Percentiles rank a stretch among this genome's conserved stretches.
Evolutionary conservation across 2,329 filamentous ascomycete species (phyloP).

Genomic region (Fusarium sp.): DNA sequence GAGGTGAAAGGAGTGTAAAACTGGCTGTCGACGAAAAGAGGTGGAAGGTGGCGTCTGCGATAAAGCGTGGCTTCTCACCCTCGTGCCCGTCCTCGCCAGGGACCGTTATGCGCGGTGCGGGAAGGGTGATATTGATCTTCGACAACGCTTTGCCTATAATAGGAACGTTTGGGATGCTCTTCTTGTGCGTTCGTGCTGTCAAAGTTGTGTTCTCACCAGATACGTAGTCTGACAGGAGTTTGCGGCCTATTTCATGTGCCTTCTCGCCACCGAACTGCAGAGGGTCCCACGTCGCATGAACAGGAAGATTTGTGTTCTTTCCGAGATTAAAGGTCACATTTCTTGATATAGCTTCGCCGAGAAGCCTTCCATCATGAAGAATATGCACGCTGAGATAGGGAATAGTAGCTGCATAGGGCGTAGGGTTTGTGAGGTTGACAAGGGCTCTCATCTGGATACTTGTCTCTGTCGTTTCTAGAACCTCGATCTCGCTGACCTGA

Average conservation of each 20-base stretch:
- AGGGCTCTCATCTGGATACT: slow-evolving; percentile 77
- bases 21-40: slow-evolving; percentile 86
- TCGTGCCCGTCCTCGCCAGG: slow-evolving; percentile 58
- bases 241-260: slow-evolving; percentile 71
- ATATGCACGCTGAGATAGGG: slow-evolving; percentile 84
- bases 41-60: slow-evolving; percentile 88
- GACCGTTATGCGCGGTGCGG: slow-evolving; percentile 73
- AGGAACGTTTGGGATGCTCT: slow-evolving; percentile 79
- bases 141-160: slow-evolving; percentile 78
- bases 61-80: slow-evolving; percentile 69
- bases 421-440: slow-evolving; percentile 91
- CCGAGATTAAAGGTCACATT: slow-evolving; percentile 74
- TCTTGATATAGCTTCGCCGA: slow-evolving; percentile 79
- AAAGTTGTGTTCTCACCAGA: slow-evolving; percentile 89
- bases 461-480: slow-evolving; percentile 77
- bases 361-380: slow-evolving; percentile 74
- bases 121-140: slow-evolving; percentile 75
- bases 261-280: slow-evolving; percentile 67
- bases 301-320: slow-evolving; percentile 74
- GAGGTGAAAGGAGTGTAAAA: slow-evolving; percentile 84
- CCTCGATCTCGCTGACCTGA: slow-evolving; percentile 75
- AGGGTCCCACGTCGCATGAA: slow-evolving; percentile 82
- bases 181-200: slow-evolving; percentile 75
- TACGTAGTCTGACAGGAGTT: slow-evolving; percentile 85
- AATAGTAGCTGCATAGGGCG: slow-evolving; percentile 83